These are phyloP conservation scores for Dillenia turbinata DNA, from an alignment of 164 flowering plant species.

Conservation along the genomic window DNA sequence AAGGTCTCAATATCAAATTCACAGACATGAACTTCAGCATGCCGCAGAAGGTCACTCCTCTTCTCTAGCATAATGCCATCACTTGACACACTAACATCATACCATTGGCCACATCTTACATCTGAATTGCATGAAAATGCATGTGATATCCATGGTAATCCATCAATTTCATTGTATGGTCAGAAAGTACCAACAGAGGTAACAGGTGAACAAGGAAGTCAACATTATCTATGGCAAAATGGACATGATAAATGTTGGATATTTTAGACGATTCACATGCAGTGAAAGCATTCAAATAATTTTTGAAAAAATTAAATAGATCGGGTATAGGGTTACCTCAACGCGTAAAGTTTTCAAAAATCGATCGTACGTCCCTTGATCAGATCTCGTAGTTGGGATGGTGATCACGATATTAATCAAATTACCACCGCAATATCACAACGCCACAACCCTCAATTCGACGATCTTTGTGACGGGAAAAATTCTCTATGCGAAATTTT, in stretches of 20 bases:
- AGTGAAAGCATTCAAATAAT: no score
- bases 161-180: neutral
- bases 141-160: slow-evolving; percentile 3
- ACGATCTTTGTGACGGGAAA: no score
- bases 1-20: slow-evolving; percentile 99
- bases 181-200: neutral
- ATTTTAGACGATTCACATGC: no score
- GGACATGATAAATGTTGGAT: slow-evolving; percentile 94
- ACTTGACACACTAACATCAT: slow-evolving; percentile 78
- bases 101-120: slow-evolving; percentile 95
- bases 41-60: slow-evolving; percentile 85
- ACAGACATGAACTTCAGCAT: slow-evolving; percentile 98
- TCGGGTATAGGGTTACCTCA: no score
- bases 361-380: no score
- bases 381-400: no score
- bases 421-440: no score
- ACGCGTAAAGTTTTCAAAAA: no score
- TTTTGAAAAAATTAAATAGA: no score
- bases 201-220: slow-evolving; percentile 9
- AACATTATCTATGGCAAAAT: slow-evolving; percentile 99
- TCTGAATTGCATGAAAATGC: slow-evolving; percentile 37
- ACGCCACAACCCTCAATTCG: no score
- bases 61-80: slow-evolving; percentile 64
- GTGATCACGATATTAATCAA: no score
- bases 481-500: no score